A percentile compares a stretch with the other conserved stretches of the same genome.
These are phyloP conservation scores for Hysterangium stoloniferum DNA, from an alignment of 768 basidiomycete genomes.

Conservation along the genomic window DNA sequence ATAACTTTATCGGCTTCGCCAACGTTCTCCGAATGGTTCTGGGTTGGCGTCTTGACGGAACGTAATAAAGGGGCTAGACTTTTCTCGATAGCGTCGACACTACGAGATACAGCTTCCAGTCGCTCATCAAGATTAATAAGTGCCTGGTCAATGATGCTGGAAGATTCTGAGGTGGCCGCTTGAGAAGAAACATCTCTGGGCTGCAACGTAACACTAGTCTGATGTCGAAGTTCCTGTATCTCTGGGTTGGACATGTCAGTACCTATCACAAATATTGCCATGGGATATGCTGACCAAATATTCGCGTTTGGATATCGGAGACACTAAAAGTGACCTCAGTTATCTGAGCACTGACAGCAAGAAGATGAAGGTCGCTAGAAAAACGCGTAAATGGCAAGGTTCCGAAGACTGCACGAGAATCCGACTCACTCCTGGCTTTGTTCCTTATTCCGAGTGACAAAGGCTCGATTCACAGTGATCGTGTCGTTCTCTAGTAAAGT, in stretches of 20 bases:
- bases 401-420: conserved; percentile 12
- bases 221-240: conserved; percentile 89
- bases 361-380: conserved; percentile 60
- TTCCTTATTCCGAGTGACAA: conserved; percentile 30
- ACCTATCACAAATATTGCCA: not conserved
- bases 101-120: conserved; percentile 62
- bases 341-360: conserved; percentile 78
- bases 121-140: conserved; percentile 74
- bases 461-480: conserved; percentile 47
- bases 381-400: conserved; percentile 19
- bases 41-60: conserved; percentile 40
- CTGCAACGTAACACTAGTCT: conserved; percentile 45
- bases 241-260: conserved; percentile 36
- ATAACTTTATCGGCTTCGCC: conserved; percentile 40
- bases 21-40: conserved; percentile 26
- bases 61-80: conserved; percentile 54
- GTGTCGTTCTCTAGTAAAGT: conserved; percentile 56
- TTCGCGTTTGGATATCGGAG: conserved; percentile 85
- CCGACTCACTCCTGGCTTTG: conserved; percentile 61
- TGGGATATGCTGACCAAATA: conserved; percentile 57
- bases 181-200: conserved; percentile 23
- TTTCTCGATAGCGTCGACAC: conserved; percentile 62
- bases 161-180: conserved; percentile 6
- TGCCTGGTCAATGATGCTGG: conserved; percentile 71
- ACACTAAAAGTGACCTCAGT: conserved; percentile 82